Conservation (phyloP, 176 grass and related monocot species). For the Areca catechu region DNA sequence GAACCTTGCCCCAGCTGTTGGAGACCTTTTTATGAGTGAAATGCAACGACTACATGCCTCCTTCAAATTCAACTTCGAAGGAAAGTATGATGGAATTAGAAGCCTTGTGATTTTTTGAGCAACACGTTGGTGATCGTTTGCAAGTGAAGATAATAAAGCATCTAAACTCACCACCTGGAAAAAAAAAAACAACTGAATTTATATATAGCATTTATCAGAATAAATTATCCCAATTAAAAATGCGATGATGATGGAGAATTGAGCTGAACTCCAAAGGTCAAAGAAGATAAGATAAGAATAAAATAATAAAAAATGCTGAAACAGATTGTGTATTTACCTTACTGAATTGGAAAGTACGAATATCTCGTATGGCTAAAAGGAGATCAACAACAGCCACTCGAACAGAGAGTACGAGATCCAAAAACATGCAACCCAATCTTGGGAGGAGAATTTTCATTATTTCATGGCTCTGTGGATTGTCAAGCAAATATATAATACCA, state of each 20-base stretch:
- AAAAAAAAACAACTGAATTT: constrained; percentile 20
- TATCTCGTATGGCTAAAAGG: constrained; percentile 69
- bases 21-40: constrained; percentile 70
- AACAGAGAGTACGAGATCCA: constrained; percentile 61
- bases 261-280: too few relatives aligned
- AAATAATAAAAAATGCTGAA: not conserved
- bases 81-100: constrained; percentile 82
- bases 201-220: too few relatives aligned
- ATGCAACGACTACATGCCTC: constrained; percentile 68
- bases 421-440: constrained; percentile 53
- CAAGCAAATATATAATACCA: constrained; percentile 83
- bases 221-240: too few relatives aligned
- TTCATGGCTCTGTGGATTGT: constrained; percentile 88
- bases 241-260: too few relatives aligned
- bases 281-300: not conserved
- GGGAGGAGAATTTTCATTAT: constrained; percentile 80
- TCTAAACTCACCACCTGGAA: constrained; percentile 62
- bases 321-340: constrained; percentile 41
- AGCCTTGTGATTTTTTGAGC: constrained; percentile 88
- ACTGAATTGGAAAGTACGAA: constrained; percentile 67
- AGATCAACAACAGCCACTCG: constrained; percentile 67
- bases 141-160: constrained; percentile 58
- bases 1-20: constrained; percentile 74
- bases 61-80: constrained; percentile 55
- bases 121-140: constrained; percentile 72